phyloP scores from a whole-genome alignment of 2,329 filamentous ascomycete species.

The Chaetoscypha palmicola region DNA sequence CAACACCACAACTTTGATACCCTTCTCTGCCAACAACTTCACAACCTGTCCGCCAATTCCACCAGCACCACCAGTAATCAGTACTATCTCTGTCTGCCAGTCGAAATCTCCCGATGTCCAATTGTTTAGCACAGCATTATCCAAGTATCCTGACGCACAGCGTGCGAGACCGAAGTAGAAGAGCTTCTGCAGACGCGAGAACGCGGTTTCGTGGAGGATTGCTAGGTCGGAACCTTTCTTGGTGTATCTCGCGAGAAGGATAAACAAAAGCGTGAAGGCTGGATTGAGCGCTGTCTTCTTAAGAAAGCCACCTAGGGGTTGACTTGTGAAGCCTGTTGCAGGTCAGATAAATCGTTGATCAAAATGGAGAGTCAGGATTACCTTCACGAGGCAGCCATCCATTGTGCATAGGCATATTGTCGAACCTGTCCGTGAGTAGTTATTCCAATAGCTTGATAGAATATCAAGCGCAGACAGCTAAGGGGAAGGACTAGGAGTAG shows the following conservation, averaged over 20 bases:
- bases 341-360: neutral
- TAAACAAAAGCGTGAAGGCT: constrained; percentile 52
- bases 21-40: constrained; percentile 54
- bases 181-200: constrained; percentile 46
- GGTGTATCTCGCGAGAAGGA: constrained; percentile 59
- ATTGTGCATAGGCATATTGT: constrained; percentile 39
- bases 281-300: constrained; percentile 59
- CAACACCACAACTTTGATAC: constrained; percentile 62
- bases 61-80: constrained; percentile 67
- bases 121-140: constrained; percentile 42
- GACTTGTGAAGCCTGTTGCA: constrained; percentile 44
- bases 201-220: constrained; percentile 44
- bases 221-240: constrained; percentile 49
- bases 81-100: constrained; percentile 62
- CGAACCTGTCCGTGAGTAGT: neutral
- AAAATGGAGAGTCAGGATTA: neutral
- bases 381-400: constrained; percentile 47
- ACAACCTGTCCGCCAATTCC: constrained; percentile 66
- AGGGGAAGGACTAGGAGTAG: no score
- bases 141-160: constrained; percentile 44
- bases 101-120: constrained; percentile 49
- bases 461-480: no score
- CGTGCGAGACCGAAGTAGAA: constrained; percentile 45
- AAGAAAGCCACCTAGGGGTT: constrained; percentile 52
- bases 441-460: no score